Evolutionary conservation across 176 grass and related monocot genomes (phyloP), one percentile per base, ranked within the genome.

Genomic region (Carex kokanica): DNA sequence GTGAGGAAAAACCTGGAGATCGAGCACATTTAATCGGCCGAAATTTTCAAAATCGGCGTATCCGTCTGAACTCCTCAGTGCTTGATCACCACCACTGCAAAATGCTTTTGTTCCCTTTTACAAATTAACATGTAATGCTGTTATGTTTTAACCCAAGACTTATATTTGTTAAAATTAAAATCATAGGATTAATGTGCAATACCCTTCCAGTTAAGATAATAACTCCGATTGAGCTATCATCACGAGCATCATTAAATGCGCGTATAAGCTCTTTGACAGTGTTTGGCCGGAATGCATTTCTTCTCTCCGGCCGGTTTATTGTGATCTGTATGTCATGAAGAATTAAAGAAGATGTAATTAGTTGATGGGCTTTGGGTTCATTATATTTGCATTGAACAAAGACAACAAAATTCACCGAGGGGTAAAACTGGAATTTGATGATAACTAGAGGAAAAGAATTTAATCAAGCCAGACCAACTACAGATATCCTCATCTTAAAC

Each of bases 1-100:
- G 57, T 47, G 2, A 81, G 25, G 2, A 61, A 38, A 47, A 59
- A 94, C 90, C 95, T 98, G 95, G 41, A 98, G 95, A 83, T 98
- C 95, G 56, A 98, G 80, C 63, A 98, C 95, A 62, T 98, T 98
- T 83, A 98, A 91, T 21, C 89, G 87, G 47, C 92, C 92, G 78
- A 98, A 94, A 90, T 78, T 93, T 87, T 94, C 95, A 66, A 94
- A 98, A 88, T 98, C 95, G 54, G 90, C 87, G 78, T 94, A 98
- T 83, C 95, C 95, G 88, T 94, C 92, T 54, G 84, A 86, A 75
- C 84, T 87, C 82, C 95, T 94, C 73, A 93, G 62, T 83, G 87
- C 90, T 64, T 98, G 95, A 86, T 93, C 92, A 77, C 95, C 95
- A 32, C 95, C 95, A 84, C 95, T 98, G 45, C 95, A 91, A 85